Evolutionary conservation across 2,329 filamentous ascomycete species (phyloP).

Genomic region (Leptodontidium sp.): DNA sequence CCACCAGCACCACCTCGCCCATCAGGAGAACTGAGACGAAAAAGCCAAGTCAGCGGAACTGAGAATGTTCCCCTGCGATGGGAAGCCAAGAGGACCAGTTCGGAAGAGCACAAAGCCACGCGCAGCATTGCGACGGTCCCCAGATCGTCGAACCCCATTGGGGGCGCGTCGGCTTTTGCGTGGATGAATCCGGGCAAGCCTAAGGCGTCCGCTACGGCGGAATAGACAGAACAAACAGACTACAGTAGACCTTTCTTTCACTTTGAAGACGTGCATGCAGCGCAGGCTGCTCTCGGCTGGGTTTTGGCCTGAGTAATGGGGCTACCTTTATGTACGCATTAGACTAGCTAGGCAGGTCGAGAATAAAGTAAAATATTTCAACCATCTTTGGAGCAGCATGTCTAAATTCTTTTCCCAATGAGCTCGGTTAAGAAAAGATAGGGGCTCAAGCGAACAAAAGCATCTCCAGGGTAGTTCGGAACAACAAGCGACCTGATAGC

Average conservation of each 20-base stretch:
- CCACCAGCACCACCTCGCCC: slow-evolving; percentile 51
- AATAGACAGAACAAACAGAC: slow-evolving; percentile 26
- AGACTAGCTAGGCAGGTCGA: slow-evolving; percentile 14
- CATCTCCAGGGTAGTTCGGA: no score
- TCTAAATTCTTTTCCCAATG: no score
- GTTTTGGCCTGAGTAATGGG: neutral
- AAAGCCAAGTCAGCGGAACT: slow-evolving; percentile 55
- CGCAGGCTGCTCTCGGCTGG: slow-evolving; percentile 18
- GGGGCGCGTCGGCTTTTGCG: slow-evolving; percentile 90
- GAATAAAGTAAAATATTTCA: slow-evolving; percentile 19
- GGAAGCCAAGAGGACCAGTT: slow-evolving; percentile 60
- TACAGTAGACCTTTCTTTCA: slow-evolving; percentile 11
- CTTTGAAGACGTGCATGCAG: slow-evolving; percentile 5
- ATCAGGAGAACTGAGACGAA: slow-evolving; percentile 62
- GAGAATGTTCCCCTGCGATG: slow-evolving; percentile 51
- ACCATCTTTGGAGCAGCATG: neutral
- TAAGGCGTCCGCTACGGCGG: slow-evolving; percentile 36
- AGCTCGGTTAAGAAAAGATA: neutral
- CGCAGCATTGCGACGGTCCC: slow-evolving; percentile 48
- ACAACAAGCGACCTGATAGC: no score
- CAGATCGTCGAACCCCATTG: slow-evolving; percentile 80
- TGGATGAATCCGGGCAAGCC: slow-evolving; percentile 74
- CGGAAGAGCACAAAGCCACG: slow-evolving; percentile 46
- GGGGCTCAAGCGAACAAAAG: neutral
- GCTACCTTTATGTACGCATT: slow-evolving; percentile 6